phyloP scores from a whole-genome alignment of 192 early-diverging fungal genomes.

The Gonapodya prolifera region DNA sequence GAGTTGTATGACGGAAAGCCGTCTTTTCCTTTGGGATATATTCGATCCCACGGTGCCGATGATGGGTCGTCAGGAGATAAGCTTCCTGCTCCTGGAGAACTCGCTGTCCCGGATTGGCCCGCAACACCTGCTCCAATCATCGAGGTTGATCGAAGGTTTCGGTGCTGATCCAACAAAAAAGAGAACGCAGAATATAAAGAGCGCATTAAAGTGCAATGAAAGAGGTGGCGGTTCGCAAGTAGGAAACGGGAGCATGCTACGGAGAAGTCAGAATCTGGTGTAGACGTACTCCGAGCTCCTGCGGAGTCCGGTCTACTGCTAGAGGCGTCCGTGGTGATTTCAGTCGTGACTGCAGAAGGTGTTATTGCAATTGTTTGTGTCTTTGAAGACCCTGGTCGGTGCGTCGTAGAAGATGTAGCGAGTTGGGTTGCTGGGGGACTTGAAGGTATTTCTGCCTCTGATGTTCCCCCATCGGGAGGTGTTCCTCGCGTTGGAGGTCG shows the following conservation, averaged over 20 bases:
- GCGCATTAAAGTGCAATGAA: slow-evolving; percentile 33
- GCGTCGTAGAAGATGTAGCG: background rate
- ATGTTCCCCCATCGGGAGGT: background rate
- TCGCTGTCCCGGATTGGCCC: slow-evolving; percentile 11
- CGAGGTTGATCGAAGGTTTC: background rate
- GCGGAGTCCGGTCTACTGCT: background rate
- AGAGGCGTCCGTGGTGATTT: background rate
- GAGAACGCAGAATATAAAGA: slow-evolving; percentile 27
- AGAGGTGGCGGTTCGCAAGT: slow-evolving; percentile 32
- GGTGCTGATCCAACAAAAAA: slow-evolving; percentile 31
- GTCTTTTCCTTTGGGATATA: slow-evolving; percentile 50
- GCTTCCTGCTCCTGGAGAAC: slow-evolving; percentile 10
- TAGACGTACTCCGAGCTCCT: background rate
- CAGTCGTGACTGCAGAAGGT: background rate
- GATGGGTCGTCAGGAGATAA: slow-evolving; percentile 18
- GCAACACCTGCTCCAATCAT: background rate
- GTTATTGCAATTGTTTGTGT: background rate
- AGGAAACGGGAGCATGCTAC: slow-evolving; percentile 24
- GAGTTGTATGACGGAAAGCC: slow-evolving; percentile 40
- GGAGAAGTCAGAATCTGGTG: background rate
- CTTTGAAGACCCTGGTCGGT: background rate
- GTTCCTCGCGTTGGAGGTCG: slow-evolving; percentile 2
- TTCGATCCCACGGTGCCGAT: slow-evolving; percentile 42
- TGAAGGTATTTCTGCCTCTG: slow-evolving; percentile 1
- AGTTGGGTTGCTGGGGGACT: slow-evolving; percentile 6